Conservation (phyloP, 345 rosid genomes). For the Reutealis trisperma region DNA sequence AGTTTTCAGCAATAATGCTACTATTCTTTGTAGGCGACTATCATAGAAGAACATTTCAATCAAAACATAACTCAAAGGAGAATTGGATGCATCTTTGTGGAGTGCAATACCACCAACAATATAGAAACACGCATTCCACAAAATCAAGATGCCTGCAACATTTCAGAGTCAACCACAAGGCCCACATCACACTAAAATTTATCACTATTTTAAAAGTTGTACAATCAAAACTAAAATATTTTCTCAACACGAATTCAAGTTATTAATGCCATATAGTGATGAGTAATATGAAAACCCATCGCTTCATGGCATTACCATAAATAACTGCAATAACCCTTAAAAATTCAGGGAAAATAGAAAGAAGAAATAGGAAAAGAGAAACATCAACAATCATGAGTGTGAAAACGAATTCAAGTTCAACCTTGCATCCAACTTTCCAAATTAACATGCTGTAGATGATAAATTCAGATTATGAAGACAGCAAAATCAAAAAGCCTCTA, state of each 20-base stretch:
- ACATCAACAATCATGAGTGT: not conserved
- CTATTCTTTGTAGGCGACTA: not conserved
- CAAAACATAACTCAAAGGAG: not conserved
- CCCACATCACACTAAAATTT: not conserved
- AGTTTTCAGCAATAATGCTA: not conserved
- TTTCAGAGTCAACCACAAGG: not conserved
- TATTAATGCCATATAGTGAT: not conserved
- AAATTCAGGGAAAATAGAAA: not conserved
- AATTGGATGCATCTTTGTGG: too few relatives aligned
- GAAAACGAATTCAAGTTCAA: not conserved
- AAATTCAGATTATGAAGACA: not conserved
- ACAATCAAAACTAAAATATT: too few relatives aligned
- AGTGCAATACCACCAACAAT: not conserved
- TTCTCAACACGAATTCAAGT: not conserved
- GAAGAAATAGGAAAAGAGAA: not conserved
- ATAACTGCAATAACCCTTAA: not conserved
- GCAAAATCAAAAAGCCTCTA: not conserved
- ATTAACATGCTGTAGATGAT: not conserved
- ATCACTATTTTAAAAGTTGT: not conserved
- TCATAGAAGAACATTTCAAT: not conserved
- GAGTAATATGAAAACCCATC: not conserved
- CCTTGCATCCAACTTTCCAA: not conserved
- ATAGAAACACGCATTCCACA: not conserved
- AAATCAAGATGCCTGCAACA: not conserved
- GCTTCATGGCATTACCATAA: not conserved